A percentile compares a stretch with the other conserved stretches of the same genome.
Evolutionary conservation across 2,329 filamentous ascomycete genomes (phyloP).

Genomic region (Juglanconis sp.): DNA sequence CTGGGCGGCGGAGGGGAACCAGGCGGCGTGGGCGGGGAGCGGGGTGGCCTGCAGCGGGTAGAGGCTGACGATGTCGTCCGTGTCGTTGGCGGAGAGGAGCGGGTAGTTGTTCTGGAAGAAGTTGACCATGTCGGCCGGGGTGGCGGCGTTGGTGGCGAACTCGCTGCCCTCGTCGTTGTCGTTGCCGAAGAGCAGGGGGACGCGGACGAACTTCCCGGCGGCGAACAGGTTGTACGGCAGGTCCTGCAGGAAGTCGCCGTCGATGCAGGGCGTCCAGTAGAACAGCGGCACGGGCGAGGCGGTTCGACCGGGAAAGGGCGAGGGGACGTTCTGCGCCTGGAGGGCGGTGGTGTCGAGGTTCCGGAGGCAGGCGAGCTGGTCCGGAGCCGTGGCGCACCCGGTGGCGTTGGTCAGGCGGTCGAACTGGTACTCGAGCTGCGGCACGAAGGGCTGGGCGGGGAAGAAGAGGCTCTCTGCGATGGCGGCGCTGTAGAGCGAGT

Average conservation of each 20-base stretch:
- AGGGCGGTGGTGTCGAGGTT: slow-evolving; percentile 30
- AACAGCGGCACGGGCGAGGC: slow-evolving; percentile 35
- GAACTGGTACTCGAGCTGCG: slow-evolving; percentile 48
- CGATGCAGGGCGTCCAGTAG: slow-evolving; percentile 50
- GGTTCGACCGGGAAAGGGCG: slow-evolving; percentile 36
- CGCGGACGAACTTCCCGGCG: slow-evolving; percentile 47
- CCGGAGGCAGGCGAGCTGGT: slow-evolving; percentile 42
- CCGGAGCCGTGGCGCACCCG: slow-evolving; percentile 31
- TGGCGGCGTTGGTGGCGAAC: slow-evolving; percentile 39
- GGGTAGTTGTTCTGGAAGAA: slow-evolving; percentile 50
- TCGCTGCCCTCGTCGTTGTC: slow-evolving; percentile 45
- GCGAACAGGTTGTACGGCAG: slow-evolving; percentile 39
- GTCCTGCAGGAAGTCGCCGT: slow-evolving; percentile 43
- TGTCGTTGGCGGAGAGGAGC: slow-evolving; percentile 33
- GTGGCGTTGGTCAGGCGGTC: slow-evolving; percentile 33
- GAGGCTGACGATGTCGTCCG: slow-evolving; percentile 31
- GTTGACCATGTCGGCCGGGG: slow-evolving; percentile 29
- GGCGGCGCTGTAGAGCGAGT: slow-evolving; percentile 43
- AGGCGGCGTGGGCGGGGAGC: slow-evolving; percentile 37
- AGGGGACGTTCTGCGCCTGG: slow-evolving; percentile 39
- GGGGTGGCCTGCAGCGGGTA: slow-evolving; percentile 35
- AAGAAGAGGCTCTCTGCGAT: slow-evolving; percentile 49
- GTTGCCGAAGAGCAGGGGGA: slow-evolving; percentile 51
- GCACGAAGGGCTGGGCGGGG: slow-evolving; percentile 42
- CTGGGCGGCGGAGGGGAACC: slow-evolving; percentile 40